Conservation (phyloP, 2,329 filamentous ascomycete genomes). For the Fusarium guadeloupense region DNA sequence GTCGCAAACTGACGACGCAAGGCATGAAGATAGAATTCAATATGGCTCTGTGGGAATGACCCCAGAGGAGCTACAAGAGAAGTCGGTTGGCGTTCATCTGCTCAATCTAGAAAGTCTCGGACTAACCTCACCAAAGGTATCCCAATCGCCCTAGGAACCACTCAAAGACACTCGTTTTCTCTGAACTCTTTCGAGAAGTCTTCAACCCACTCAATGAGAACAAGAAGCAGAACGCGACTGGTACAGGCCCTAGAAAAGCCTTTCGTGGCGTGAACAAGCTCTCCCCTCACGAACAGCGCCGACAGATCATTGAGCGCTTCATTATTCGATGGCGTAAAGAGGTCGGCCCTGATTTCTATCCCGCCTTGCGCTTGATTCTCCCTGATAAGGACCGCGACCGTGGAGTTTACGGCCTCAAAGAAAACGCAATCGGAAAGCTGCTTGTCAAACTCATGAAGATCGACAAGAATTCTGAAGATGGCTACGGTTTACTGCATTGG, state of each 20-base stretch:
- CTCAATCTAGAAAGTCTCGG: not conserved
- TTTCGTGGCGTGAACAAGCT: constrained; percentile 66
- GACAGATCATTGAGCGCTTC: constrained; percentile 85
- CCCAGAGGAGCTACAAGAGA: constrained; percentile 56
- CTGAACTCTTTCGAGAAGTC: constrained; percentile 77
- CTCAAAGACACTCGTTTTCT: constrained; percentile 81
- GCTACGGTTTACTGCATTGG: constrained; percentile 87
- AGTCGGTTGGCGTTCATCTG: constrained; percentile 43
- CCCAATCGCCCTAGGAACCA: constrained; percentile 85
- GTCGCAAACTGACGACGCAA: constrained; percentile 49
- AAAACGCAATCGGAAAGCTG: constrained; percentile 87
- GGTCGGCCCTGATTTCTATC: constrained; percentile 92
- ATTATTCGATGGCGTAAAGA: constrained; percentile 87
- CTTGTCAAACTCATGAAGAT: constrained; percentile 95
- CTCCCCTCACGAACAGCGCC: constrained; percentile 79
- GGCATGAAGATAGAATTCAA: constrained; percentile 62
- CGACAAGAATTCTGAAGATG: constrained; percentile 89
- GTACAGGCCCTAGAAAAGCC: constrained; percentile 65
- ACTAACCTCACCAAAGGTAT: constrained; percentile 66
- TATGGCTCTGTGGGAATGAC: constrained; percentile 55
- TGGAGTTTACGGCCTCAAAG: constrained; percentile 92
- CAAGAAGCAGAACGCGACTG: constrained; percentile 75
- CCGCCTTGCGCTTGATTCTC: constrained; percentile 88
- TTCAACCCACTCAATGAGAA: constrained; percentile 85
- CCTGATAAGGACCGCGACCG: constrained; percentile 93